Percentiles rank a stretch among this genome's conserved stretches.
These are phyloP conservation scores for Ganoderma boninense DNA, from an alignment of 1,284 basidiomycete species.

Conservation along the genomic window DNA sequence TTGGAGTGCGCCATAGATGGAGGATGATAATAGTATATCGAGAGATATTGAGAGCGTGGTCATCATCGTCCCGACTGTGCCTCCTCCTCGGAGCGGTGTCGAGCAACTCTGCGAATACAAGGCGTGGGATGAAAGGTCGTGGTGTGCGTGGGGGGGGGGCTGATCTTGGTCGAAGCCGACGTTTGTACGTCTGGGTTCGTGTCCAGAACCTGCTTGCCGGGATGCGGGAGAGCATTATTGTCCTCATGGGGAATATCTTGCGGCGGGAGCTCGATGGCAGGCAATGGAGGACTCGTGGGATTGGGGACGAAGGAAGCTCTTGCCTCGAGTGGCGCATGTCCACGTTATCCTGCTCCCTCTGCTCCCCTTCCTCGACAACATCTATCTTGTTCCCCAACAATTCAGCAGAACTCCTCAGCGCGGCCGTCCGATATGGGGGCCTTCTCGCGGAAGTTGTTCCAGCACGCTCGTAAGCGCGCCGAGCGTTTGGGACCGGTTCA, in stretches of 20 bases:
- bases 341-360: neutral
- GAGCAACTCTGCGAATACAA: slow-evolving; percentile 53
- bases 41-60: slow-evolving; percentile 67
- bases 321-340: slow-evolving; percentile 44
- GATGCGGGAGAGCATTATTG: slow-evolving; percentile 17
- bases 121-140: slow-evolving; percentile 41
- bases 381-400: slow-evolving; percentile 86
- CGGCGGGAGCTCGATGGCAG: slow-evolving; percentile 31
- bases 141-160: slow-evolving; percentile 29
- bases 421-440: slow-evolving; percentile 74
- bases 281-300: slow-evolving; percentile 39
- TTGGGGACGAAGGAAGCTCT: slow-evolving; percentile 64
- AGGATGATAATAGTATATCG: slow-evolving; percentile 76
- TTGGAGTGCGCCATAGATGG: too few relatives aligned
- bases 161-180: slow-evolving; percentile 44
- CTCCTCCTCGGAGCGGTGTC: slow-evolving; percentile 49
- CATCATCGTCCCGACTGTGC: slow-evolving; percentile 61
- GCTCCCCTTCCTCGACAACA: slow-evolving; percentile 41
- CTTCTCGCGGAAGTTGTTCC: slow-evolving; percentile 72
- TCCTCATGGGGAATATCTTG: slow-evolving; percentile 14
- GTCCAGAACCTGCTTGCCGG: slow-evolving; percentile 26
- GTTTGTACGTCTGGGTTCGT: slow-evolving; percentile 16
- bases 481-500: slow-evolving; percentile 69
- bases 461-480: slow-evolving; percentile 74
- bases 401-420: slow-evolving; percentile 70